Evolutionary conservation across 2,329 filamentous ascomycete species (phyloP).

Genomic region (Mollisia scopiformis): DNA sequence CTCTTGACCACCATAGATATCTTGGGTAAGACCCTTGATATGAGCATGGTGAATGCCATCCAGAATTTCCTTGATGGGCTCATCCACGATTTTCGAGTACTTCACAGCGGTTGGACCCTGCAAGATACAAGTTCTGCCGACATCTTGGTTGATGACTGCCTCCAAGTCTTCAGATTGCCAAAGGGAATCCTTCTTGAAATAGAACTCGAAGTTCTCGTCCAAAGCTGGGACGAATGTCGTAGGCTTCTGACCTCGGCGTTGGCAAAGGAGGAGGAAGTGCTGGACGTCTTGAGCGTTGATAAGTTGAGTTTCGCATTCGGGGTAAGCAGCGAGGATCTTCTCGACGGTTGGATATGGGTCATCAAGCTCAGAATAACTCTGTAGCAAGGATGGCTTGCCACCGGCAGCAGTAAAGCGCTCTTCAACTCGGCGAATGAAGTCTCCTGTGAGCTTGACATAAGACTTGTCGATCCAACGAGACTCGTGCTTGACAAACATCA

Average conservation of each 20-base stretch:
- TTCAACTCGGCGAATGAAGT: slow-evolving; percentile 96
- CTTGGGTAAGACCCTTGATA: slow-evolving; percentile 76
- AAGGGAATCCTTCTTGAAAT: slow-evolving; percentile 99
- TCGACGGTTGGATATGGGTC: slow-evolving; percentile 80
- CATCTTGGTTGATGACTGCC: slow-evolving; percentile 93
- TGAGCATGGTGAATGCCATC: slow-evolving; percentile 89
- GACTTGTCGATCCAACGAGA: slow-evolving; percentile 89
- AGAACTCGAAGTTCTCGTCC: slow-evolving; percentile 97
- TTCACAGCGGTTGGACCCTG: slow-evolving; percentile 92
- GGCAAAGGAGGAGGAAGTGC: slow-evolving; percentile 91
- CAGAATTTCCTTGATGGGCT: slow-evolving; percentile 93
- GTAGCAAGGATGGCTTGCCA: slow-evolving; percentile 79
- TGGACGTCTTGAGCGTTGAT: slow-evolving; percentile 99
- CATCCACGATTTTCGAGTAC: slow-evolving; percentile 87
- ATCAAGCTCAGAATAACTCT: slow-evolving; percentile 86
- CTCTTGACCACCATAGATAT: slow-evolving; percentile 77
- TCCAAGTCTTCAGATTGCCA: slow-evolving; percentile 99
- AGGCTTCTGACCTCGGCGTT: slow-evolving; percentile 91
- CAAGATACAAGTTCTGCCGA: slow-evolving; percentile 92
- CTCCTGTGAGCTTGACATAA: slow-evolving; percentile 80
- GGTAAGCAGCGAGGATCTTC: slow-evolving; percentile 79
- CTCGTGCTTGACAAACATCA: slow-evolving; percentile 92
- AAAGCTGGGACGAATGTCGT: slow-evolving; percentile 94
- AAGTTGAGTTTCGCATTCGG: slow-evolving; percentile 84
- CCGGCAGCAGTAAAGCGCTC: slow-evolving; percentile 83